Percentiles rank a stretch among this genome's conserved stretches.
phyloP scores from a whole-genome alignment of 805 yeast species.

The Candida nitratophila region DNA sequence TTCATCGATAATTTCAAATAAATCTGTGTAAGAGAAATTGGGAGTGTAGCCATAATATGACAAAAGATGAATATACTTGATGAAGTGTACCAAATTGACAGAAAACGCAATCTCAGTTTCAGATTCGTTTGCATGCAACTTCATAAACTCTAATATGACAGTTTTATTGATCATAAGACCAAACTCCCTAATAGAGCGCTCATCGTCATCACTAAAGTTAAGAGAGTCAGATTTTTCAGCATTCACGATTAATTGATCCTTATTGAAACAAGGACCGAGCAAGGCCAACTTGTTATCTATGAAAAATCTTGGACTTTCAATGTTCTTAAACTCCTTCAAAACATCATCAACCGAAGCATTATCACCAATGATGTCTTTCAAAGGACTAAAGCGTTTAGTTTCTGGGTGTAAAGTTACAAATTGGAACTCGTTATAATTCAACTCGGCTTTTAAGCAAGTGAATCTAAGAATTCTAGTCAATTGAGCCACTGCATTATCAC shows the following conservation, averaged over 20 bases:
- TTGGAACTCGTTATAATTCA: conserved; percentile 35
- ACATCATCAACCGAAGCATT: conserved; percentile 28
- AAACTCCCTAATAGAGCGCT: conserved; percentile 30
- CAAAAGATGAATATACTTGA: conserved; percentile 41
- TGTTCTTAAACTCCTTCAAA: conserved; percentile 43
- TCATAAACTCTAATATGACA: conserved; percentile 51
- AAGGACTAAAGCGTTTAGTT: conserved; percentile 27
- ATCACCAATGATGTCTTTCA: conserved; percentile 20
- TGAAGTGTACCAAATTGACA: conserved; percentile 59
- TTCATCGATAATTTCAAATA: conserved; percentile 41
- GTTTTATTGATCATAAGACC: conserved; percentile 41
- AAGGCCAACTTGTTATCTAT: conserved; percentile 48
- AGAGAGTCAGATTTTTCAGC: conserved; percentile 19
- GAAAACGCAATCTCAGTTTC: conserved; percentile 43
- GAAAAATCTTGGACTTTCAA: conserved; percentile 40
- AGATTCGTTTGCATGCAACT: conserved; percentile 54
- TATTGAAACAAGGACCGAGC: conserved; percentile 79
- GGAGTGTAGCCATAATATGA: conserved; percentile 37
- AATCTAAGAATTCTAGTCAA: conserved; percentile 6
- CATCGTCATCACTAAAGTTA: conserved; percentile 36
- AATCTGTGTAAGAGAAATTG: conserved; percentile 39
- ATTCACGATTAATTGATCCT: conserved; percentile 39
- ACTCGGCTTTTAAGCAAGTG: conserved; percentile 8
- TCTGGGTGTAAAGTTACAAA: conserved; percentile 29
- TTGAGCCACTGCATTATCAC: conserved; percentile 20